These are phyloP conservation scores for Calonectria pauciramosa DNA, from an alignment of 2,329 filamentous ascomycete species.

Conservation along the genomic window DNA sequence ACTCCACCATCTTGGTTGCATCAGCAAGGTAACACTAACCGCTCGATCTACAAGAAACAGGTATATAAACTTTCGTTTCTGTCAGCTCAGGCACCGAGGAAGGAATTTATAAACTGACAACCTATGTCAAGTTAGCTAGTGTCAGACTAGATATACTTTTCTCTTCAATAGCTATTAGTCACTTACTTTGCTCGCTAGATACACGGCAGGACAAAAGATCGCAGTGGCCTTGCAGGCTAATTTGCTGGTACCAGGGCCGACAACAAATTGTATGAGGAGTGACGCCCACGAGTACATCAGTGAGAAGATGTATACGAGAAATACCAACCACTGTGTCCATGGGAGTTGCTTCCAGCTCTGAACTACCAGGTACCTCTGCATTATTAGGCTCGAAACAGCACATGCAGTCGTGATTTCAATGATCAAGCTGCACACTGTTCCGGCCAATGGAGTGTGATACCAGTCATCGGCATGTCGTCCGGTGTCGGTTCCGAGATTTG, in stretches of 20 bases:
- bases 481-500: neutral
- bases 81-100: neutral
- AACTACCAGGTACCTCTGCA: neutral
- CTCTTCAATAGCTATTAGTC: too few species aligned
- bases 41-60: neutral
- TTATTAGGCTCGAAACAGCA: neutral
- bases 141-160: too few species aligned
- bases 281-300: neutral
- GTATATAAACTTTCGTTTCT: neutral
- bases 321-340: neutral
- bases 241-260: neutral
- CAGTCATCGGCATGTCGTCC: neutral
- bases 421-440: neutral
- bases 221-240: neutral
- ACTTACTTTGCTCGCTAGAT: neutral
- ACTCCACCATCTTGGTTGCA: too few species aligned
- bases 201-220: neutral
- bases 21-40: neutral
- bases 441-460: neutral
- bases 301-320: neutral
- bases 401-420: neutral
- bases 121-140: neutral
- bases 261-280: neutral
- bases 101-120: neutral
- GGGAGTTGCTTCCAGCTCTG: neutral